phyloP scores from a whole-genome alignment of 805 yeast genomes.

The Sungouiella thailandica region DNA sequence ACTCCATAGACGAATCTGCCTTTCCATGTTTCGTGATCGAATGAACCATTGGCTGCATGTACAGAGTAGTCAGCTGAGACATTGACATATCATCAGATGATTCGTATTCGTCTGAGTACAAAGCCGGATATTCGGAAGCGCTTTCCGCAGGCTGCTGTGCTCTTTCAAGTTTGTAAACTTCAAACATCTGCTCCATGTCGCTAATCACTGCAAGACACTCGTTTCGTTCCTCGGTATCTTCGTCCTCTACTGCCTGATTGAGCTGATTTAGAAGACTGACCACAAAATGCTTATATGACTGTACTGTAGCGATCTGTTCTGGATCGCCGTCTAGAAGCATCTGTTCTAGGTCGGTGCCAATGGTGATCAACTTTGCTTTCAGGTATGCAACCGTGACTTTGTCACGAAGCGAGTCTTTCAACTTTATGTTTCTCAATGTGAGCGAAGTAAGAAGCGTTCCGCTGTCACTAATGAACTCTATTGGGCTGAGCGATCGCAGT shows the following conservation, averaged over 20 bases:
- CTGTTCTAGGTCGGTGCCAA: constrained; percentile 57
- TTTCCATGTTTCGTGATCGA: constrained; percentile 28
- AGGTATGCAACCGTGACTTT: constrained; percentile 55
- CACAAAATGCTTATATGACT: constrained; percentile 54
- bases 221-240: constrained; percentile 54
- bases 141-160: constrained; percentile 15
- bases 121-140: neutral
- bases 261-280: constrained; percentile 54
- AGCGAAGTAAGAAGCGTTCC: constrained; percentile 47
- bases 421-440: constrained; percentile 40
- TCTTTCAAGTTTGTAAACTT: constrained; percentile 39
- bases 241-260: constrained; percentile 46
- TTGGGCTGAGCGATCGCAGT: constrained; percentile 36
- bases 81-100: constrained; percentile 22
- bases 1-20: constrained; percentile 1
- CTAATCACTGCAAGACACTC: constrained; percentile 64
- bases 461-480: constrained; percentile 48
- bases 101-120: constrained; percentile 20
- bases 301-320: constrained; percentile 25
- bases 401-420: constrained; percentile 48
- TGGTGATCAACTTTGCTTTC: constrained; percentile 58
- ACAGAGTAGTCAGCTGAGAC: constrained; percentile 15
- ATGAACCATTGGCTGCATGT: constrained; percentile 33
- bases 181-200: constrained; percentile 73
- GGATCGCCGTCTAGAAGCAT: constrained; percentile 37